Evolutionary conservation across 805 yeast genomes (phyloP).

Genomic region (Priceomyces fermenticarens): DNA sequence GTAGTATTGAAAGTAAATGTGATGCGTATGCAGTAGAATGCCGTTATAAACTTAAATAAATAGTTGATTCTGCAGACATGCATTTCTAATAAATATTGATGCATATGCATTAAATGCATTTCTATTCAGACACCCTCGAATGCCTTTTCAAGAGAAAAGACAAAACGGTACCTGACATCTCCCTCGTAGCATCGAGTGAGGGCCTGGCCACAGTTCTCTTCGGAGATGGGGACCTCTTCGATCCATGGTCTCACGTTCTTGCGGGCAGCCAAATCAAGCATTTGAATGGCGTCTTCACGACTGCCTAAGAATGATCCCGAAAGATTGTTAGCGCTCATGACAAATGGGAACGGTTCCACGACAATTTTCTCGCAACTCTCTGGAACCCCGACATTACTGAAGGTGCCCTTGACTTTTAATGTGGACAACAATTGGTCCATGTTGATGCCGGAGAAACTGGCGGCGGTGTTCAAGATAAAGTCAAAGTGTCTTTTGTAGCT

Average conservation of each 20-base stretch:
- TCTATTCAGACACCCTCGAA: no score
- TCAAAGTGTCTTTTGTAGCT: conserved; percentile 40
- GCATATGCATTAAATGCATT: no score
- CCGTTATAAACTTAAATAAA: no score
- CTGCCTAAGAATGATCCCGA: conserved; percentile 34
- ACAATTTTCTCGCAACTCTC: no score
- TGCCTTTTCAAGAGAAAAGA: no score
- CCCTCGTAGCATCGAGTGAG: conserved; percentile 29
- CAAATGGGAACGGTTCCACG: conserved; percentile 28
- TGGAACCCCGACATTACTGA: conserved; percentile 47
- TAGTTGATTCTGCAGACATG: no score
- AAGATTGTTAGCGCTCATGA: conserved; percentile 24
- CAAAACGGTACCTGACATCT: conserved; percentile 50
- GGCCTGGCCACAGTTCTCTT: conserved; percentile 30
- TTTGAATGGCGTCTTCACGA: conserved; percentile 32
- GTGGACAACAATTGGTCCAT: conserved; percentile 43
- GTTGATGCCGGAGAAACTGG: conserved; percentile 48
- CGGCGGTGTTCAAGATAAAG: conserved; percentile 51
- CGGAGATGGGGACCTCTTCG: conserved; percentile 34
- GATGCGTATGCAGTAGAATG: no score
- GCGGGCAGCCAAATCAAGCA: conserved; percentile 38
- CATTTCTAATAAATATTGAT: no score
- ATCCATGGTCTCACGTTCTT: conserved; percentile 32
- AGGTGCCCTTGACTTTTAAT: conserved; percentile 22
- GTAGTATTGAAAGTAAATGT: no score